These are phyloP conservation scores for Podaxis sp. DNA, from an alignment of 768 basidiomycete species.

Conservation along the genomic window DNA sequence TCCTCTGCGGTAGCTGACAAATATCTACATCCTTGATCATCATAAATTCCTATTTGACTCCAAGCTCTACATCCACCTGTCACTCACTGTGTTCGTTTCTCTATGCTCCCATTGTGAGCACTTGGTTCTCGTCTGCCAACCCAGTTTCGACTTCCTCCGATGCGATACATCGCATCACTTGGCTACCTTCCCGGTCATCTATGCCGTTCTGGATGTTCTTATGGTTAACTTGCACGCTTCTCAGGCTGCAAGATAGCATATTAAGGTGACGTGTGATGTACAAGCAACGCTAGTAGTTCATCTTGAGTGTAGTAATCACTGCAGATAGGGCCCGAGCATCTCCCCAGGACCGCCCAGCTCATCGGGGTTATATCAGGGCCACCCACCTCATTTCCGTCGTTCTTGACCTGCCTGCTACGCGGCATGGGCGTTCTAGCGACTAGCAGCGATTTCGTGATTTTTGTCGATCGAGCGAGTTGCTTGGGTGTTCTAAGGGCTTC, in stretches of 20 bases:
- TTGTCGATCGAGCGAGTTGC: not conserved
- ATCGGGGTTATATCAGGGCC: too few relatives aligned
- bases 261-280: not conserved
- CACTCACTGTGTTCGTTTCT: not conserved
- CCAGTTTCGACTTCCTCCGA: not conserved
- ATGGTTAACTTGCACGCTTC: not conserved
- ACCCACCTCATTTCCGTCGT: too few relatives aligned
- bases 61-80: not conserved
- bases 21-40: not conserved
- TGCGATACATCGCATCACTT: not conserved
- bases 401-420: too few relatives aligned
- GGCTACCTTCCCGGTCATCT: constrained; percentile 4
- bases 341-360: too few relatives aligned
- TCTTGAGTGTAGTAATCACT: not conserved
- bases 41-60: not conserved
- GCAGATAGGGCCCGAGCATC: too few relatives aligned
- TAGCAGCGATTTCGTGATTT: not conserved
- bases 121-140: not conserved
- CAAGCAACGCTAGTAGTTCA: not conserved
- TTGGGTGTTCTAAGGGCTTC: not conserved
- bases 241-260: not conserved
- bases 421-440: too few relatives aligned
- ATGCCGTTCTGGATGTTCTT: constrained; percentile 8
- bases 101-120: not conserved
- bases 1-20: not conserved